Conservation (phyloP, 164 flowering plant species). For the Nelumbo lutea region DNA sequence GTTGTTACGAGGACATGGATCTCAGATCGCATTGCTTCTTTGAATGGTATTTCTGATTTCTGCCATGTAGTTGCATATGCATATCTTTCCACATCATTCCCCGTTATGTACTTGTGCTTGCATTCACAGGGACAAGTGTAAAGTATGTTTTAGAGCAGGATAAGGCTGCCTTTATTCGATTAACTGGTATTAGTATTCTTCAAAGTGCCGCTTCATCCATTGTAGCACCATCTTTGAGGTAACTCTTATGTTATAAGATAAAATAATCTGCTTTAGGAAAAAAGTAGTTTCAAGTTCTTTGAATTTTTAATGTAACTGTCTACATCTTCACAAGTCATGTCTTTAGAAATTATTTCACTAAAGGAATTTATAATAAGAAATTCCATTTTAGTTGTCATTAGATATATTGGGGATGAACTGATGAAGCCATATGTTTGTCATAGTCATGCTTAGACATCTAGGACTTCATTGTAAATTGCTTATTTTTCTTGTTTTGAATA, state of each 20-base stretch:
- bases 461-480: background rate
- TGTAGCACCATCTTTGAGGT: slow-evolving; percentile 95
- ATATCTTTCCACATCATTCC: background rate
- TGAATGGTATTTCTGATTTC: slow-evolving; percentile 60
- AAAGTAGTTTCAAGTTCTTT: background rate
- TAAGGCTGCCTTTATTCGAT: slow-evolving; percentile 74
- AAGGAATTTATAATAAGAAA: background rate
- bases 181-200: slow-evolving; percentile 82
- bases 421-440: background rate
- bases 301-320: background rate
- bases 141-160: slow-evolving; percentile 97
- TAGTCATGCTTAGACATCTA: background rate
- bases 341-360: background rate
- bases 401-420: background rate
- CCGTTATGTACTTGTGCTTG: slow-evolving; percentile 4
- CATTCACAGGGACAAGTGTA: slow-evolving; percentile 80
- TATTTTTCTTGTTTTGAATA: background rate
- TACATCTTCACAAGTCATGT: background rate
- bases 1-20: slow-evolving; percentile 93
- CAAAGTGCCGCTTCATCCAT: slow-evolving; percentile 96
- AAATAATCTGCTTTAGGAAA: background rate
- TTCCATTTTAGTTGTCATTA: slow-evolving; percentile 1
- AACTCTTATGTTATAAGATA: background rate
- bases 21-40: slow-evolving; percentile 97
- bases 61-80: background rate